phyloP scores from a whole-genome alignment of 306 rosid genomes.

The Amphicarpaea edgeworthii region DNA sequence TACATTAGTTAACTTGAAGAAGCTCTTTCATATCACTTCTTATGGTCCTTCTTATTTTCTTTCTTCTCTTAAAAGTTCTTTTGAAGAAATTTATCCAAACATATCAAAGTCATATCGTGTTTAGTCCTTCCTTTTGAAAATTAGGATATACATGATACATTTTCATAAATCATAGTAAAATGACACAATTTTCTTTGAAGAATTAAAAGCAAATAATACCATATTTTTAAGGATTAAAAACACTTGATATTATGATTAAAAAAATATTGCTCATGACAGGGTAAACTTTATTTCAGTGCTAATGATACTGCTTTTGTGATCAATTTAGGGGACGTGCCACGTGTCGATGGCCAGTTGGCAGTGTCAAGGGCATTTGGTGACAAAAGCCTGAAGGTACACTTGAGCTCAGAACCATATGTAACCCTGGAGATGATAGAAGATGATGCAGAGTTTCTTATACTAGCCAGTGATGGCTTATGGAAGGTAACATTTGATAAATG shows the following conservation, averaged over 20 bases:
- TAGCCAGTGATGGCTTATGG: slow-evolving; percentile 99
- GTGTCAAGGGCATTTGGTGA: slow-evolving; percentile 98
- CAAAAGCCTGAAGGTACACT: slow-evolving; percentile 88
- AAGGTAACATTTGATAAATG: slow-evolving; percentile 63
- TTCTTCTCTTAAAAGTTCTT: too few species aligned
- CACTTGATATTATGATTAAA: neutral
- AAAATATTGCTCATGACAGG: neutral
- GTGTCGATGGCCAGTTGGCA: slow-evolving; percentile 96
- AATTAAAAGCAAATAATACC: neutral
- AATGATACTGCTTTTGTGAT: slow-evolving; percentile 38
- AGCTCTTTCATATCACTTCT: too few species aligned
- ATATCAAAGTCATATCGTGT: neutral
- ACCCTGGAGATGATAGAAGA: slow-evolving; percentile 60
- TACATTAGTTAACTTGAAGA: too few species aligned
- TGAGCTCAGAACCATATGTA: slow-evolving; percentile 86
- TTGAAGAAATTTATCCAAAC: too few species aligned
- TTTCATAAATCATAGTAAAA: neutral
- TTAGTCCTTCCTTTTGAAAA: neutral
- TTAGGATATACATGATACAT: neutral
- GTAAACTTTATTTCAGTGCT: neutral
- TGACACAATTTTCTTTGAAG: neutral
- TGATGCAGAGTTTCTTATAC: slow-evolving; percentile 71
- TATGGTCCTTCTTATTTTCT: too few species aligned
- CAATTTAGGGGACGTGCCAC: slow-evolving; percentile 83
- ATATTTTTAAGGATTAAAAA: neutral